A percentile compares a stretch with the other conserved stretches of the same genome.
phyloP scores from a whole-genome alignment of 805 yeast genomes.

The Metschnikowia koreensis region DNA sequence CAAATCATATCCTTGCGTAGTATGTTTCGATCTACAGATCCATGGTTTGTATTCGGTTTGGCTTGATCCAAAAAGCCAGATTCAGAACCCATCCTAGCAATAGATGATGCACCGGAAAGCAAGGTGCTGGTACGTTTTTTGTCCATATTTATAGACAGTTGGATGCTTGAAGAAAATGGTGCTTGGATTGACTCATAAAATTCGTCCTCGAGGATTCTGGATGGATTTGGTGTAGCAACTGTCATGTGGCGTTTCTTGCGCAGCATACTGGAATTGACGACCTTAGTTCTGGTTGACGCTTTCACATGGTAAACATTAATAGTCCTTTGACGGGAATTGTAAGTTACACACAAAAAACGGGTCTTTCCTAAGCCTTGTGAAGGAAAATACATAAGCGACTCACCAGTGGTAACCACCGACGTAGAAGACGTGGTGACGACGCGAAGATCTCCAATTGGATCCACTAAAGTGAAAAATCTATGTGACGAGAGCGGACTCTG shows the following conservation, averaged over 20 bases:
- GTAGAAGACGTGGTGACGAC: constrained; percentile 68
- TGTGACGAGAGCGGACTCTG: constrained; percentile 13
- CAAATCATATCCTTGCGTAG: constrained; percentile 69
- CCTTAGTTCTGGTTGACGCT: constrained; percentile 24
- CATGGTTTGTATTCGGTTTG: constrained; percentile 12
- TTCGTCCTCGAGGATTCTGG: constrained; percentile 45
- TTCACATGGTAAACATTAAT: constrained; percentile 58
- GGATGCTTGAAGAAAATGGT: constrained; percentile 4
- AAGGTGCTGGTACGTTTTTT: constrained; percentile 44
- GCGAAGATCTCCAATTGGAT: constrained; percentile 75
- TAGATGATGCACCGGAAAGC: constrained; percentile 42
- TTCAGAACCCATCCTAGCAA: constrained; percentile 46
- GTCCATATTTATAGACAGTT: constrained; percentile 37
- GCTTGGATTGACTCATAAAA: constrained; percentile 10
- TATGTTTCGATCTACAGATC: constrained; percentile 20
- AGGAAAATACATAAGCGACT: constrained; percentile 58
- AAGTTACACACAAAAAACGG: constrained; percentile 55
- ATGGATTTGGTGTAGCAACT: constrained; percentile 41
- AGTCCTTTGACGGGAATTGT: constrained; percentile 42
- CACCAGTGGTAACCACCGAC: constrained; percentile 57
- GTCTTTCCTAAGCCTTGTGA: constrained; percentile 29
- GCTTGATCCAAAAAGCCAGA: constrained; percentile 29
- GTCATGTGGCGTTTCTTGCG: constrained; percentile 28
- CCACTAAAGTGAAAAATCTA: constrained; percentile 64
- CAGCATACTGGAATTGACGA: constrained; percentile 1